Evolutionary conservation across 2,329 filamentous ascomycete genomes (phyloP).

Genomic region (Alternaria triticina): DNA sequence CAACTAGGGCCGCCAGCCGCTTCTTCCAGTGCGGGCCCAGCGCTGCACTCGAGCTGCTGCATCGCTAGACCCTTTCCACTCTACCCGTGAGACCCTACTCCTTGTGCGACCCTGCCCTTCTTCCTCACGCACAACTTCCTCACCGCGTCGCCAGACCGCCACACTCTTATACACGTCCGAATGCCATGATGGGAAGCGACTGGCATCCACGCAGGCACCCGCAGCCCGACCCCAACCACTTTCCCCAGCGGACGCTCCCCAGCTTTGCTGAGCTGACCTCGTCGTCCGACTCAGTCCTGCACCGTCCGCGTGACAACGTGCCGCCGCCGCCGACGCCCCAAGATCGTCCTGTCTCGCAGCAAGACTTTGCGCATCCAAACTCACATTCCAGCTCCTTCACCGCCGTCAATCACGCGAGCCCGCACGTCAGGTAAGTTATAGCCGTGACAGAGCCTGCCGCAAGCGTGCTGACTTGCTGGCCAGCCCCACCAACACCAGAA

Average conservation of each 20-base stretch:
- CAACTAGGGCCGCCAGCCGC: constrained; percentile 14
- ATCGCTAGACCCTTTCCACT: constrained; percentile 15
- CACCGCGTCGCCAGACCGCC: constrained; percentile 8
- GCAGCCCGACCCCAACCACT: constrained; percentile 13
- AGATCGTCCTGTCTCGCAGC: constrained; percentile 13
- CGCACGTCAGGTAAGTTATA: constrained; percentile 21
- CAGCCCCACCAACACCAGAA: constrained; percentile 19
- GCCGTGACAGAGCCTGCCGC: not conserved
- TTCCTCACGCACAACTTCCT: constrained; percentile 1
- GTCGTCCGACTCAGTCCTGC: constrained; percentile 20
- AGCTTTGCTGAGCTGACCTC: constrained; percentile 33
- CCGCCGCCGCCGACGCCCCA: constrained; percentile 2
- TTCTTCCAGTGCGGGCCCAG: constrained; percentile 9
- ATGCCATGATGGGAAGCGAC: constrained; percentile 23
- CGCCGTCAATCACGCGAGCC: constrained; percentile 21
- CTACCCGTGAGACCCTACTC: constrained; percentile 11
- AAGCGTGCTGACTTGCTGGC: constrained; percentile 11
- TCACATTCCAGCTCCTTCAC: constrained; percentile 11
- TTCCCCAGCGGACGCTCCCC: constrained; percentile 24
- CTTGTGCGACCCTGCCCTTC: constrained; percentile 12
- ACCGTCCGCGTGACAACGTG: constrained; percentile 20
- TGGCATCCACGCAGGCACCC: constrained; percentile 18
- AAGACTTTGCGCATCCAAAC: constrained; percentile 5
- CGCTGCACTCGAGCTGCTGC: constrained; percentile 5
- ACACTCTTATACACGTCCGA: not conserved